These are phyloP conservation scores for Lipomyces starkeyi DNA, from an alignment of 805 yeast genomes.

Conservation along the genomic window DNA sequence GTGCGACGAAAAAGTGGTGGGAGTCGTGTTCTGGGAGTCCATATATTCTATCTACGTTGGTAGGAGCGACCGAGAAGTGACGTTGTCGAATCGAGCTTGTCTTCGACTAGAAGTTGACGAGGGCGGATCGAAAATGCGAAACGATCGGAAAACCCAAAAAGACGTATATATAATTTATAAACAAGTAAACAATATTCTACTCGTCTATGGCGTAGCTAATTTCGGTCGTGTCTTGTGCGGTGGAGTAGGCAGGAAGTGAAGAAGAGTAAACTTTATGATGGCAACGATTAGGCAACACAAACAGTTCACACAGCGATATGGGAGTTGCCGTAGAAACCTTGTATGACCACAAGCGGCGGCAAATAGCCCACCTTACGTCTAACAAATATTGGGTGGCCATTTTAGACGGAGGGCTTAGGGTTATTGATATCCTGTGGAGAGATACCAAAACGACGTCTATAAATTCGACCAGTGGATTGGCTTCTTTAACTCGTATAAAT, in stretches of 20 bases:
- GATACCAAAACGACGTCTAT: too few species aligned
- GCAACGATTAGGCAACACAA: background rate
- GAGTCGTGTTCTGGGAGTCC: slow-evolving; percentile 38
- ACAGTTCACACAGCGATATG: background rate
- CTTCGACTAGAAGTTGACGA: background rate
- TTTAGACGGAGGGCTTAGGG: too few species aligned
- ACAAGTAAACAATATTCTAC: background rate
- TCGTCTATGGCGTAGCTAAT: slow-evolving; percentile 1
- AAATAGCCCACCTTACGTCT: background rate
- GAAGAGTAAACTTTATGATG: background rate
- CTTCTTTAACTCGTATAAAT: too few species aligned
- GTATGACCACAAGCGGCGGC: background rate
- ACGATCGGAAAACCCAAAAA: slow-evolving; percentile 4
- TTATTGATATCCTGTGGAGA: too few species aligned
- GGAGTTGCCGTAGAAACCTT: slow-evolving; percentile 2
- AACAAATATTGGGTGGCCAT: too few species aligned
- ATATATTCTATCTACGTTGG: slow-evolving; percentile 16
- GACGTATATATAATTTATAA: background rate
- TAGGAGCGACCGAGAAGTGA: background rate
- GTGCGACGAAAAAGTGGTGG: slow-evolving; percentile 32
- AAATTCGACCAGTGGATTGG: too few species aligned
- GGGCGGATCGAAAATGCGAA: slow-evolving; percentile 4
- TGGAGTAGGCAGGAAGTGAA: background rate
- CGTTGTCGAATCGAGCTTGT: slow-evolving; percentile 7
- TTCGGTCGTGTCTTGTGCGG: background rate